Percentiles rank a stretch among this genome's conserved stretches.
Conservation (phyloP, 768 basidiomycete species). For the Leccinum olivaceopallidum region DNA sequence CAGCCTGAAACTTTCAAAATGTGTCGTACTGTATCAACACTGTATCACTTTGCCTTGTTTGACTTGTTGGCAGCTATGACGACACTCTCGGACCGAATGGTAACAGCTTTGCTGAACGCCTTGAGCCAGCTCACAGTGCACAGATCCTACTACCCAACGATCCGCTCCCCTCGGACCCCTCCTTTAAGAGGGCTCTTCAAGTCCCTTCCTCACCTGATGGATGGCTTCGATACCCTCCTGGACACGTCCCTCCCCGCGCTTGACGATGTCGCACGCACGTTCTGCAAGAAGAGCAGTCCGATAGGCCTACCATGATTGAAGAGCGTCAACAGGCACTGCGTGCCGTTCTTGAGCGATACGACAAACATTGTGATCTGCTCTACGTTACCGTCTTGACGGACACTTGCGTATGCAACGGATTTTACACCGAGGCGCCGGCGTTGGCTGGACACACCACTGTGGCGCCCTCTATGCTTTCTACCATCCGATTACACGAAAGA, state of each 20-base stretch:
- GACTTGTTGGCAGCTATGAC: constrained; percentile 75
- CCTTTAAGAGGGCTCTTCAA: constrained; percentile 59
- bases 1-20: constrained; percentile 22
- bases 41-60: constrained; percentile 57
- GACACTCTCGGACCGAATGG: constrained; percentile 72
- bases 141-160: constrained; percentile 58
- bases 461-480: constrained; percentile 40
- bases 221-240: constrained; percentile 75
- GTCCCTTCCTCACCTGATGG: constrained; percentile 74
- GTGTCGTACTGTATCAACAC: constrained; percentile 39
- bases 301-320: constrained; percentile 49
- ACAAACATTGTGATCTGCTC: too few species aligned
- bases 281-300: constrained; percentile 68
- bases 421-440: constrained; percentile 89
- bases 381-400: too few species aligned
- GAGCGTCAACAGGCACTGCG: constrained; percentile 46
- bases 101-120: constrained; percentile 86
- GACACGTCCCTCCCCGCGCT: constrained; percentile 70
- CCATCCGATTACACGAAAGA: constrained; percentile 35
- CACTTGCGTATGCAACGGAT: too few species aligned
- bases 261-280: constrained; percentile 69
- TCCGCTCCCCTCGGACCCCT: constrained; percentile 71
- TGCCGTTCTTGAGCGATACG: too few species aligned
- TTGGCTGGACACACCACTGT: constrained; percentile 70
- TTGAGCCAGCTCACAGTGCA: constrained; percentile 56